Evolutionary conservation across 2,329 filamentous ascomycete species (phyloP), one percentile per base, ranked within the genome.

Genomic region (Knufia petricola): DNA sequence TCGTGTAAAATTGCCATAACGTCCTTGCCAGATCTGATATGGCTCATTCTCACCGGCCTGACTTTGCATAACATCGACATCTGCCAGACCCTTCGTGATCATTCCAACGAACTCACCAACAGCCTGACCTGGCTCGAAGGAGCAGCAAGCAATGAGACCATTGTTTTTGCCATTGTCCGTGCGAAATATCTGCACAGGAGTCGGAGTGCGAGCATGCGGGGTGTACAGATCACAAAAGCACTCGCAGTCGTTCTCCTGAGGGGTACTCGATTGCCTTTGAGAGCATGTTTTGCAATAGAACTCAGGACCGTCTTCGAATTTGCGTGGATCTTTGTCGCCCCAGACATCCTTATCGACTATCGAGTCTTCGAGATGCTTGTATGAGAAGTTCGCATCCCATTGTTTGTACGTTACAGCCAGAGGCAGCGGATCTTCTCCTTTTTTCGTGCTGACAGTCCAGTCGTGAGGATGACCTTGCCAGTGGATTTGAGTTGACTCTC

Each of bases 21-120:
- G 61, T 0, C 75, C 76, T 57, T 80, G 76, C 67, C 70, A 79
- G 48, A 79, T 78, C 57, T 80, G 76, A 55, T 78, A 80, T 1
- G 55, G 56, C 23, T 39, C 34, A 23, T 39, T 19, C n/a, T 39
- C 24, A 2, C 32, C 46, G 15, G 36, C 41, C 24, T 43, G 41
- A 15, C 37, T 44, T 34, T 73, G 63, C 75, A 79, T 77, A 7
- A 79, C 75, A 54, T 79, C 76, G 10, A 74, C 61, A 50, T 72
- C 70, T 4, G 67, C 60, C 8, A 79, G 61, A 1, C 70, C 74
- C 46, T 69, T 72, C 1, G 76, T 79, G 26, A 79, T 66, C 21
- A 75, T 59, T 2, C 76, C 76, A 3, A 77, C 68, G 49, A 79
- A 77, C 58, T 79, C 76, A 1, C 74, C 75, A 13, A 79, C 67